Conservation (phyloP, 2,329 filamentous ascomycete genomes). For the Exophiala aquamarina region DNA sequence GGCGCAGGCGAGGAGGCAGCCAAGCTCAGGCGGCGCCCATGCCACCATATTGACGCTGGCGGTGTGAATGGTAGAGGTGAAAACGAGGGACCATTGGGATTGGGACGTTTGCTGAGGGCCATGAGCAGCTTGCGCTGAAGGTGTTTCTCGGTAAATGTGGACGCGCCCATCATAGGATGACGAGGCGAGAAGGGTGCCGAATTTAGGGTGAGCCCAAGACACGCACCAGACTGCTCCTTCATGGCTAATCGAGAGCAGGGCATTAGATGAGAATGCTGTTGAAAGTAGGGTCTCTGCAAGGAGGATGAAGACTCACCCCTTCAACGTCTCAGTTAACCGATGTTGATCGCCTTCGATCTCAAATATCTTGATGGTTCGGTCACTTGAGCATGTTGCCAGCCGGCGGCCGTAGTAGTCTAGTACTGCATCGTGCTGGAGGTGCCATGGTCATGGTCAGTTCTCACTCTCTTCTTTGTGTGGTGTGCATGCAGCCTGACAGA, state of each 20-base stretch:
- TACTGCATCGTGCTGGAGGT: constrained; percentile 85
- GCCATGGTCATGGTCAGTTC: not conserved
- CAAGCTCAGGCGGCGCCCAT: constrained; percentile 96
- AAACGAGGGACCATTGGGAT: constrained; percentile 78
- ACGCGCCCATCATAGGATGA: constrained; percentile 97
- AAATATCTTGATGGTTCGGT: constrained; percentile 99
- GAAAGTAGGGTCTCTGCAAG: not conserved
- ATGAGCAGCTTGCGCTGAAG: not conserved
- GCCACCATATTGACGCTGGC: constrained; percentile 95
- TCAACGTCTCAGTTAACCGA: constrained; percentile 85
- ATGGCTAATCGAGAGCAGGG: constrained; percentile 62
- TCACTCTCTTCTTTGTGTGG: not conserved
- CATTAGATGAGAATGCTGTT: not conserved
- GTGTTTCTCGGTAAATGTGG: constrained; percentile 88
- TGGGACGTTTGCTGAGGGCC: constrained; percentile 34
- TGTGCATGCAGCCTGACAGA: not conserved
- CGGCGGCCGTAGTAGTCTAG: constrained; percentile 97
- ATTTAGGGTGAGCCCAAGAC: constrained; percentile 97
- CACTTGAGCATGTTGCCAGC: constrained; percentile 94
- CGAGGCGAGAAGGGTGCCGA: constrained; percentile 94
- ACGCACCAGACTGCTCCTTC: constrained; percentile 98
- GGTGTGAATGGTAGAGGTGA: constrained; percentile 90
- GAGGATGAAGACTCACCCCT: constrained; percentile 63
- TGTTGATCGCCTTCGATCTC: constrained; percentile 94
- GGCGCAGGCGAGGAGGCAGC: constrained; percentile 91